Base-by-base conservation (phyloP, 441 rosid species). In the Kokia cookei region DNA sequence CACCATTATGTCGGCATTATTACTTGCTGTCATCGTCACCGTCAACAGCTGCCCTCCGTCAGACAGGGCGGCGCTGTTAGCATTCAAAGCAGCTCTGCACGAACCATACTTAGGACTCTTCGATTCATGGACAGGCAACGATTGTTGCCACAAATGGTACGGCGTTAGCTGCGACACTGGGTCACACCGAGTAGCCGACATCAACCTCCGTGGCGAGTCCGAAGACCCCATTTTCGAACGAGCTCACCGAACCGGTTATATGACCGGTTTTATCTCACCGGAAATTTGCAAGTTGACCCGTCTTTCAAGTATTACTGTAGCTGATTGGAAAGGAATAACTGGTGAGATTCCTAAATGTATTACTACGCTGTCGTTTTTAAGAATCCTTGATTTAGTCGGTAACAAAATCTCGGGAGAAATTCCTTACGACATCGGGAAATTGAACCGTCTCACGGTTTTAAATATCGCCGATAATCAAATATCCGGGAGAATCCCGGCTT, bases 261-360 rank as follows among this genome's bases (percentile, higher is more conserved):
- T 90, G 92, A 90, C 86, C 72, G 94, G 92, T 1, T 73, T 76
- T 43, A 90, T 90, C 74, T 84, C 91, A 3, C 76, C 94, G 1
- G 78, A 86, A 0, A 81, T 90, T 4, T 88, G 94, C 45, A 77
- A 73, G 63, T 87, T 88, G 40, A 7, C 80, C 22, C 87, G 86
- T 40, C 91, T 90, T 76, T 86, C 94, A 47, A 79, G 85, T 72
- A 75, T 93, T 76, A 88, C 83, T 0, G 76, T 94, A 50, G 94
- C 97, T 22, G 93, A 94, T 67, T 94, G 97, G 99, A 88, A 94
- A 81, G 99, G 92, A 0, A 89, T 94, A 70, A 78, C 96, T 19
- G 96, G 98, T 7, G 84, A 82, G 76, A 91, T 95, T 60, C 98
- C 98, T 0, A 70, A 80, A 5, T 94, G 99, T 72, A 74, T 89